Evolutionary conservation across 2,329 filamentous ascomycete species (phyloP).

Genomic region (Fusarium xyrophilum): DNA sequence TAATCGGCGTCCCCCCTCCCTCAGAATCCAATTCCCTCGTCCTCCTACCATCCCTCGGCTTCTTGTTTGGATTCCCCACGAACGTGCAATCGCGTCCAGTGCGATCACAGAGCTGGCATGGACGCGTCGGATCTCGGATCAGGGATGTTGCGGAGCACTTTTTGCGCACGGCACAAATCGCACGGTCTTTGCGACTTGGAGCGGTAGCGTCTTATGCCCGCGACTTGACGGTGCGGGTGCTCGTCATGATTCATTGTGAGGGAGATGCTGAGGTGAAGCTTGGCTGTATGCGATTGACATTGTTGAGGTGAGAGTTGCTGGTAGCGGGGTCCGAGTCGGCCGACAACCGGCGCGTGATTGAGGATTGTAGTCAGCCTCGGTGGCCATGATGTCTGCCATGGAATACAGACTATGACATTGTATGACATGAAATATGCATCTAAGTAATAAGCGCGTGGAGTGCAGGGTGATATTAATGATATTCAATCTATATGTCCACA

Average conservation of each 20-base stretch:
- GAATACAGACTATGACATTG: no score
- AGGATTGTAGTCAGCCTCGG: rapidly evolving
- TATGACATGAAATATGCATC: rapidly evolving
- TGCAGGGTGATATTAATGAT: rapidly evolving
- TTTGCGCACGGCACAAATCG: slow-evolving; percentile 19
- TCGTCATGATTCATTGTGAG: neutral
- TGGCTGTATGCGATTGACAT: neutral
- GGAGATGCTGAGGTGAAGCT: neutral
- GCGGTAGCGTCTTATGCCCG: neutral
- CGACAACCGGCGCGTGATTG: neutral
- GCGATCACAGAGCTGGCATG: slow-evolving; percentile 38
- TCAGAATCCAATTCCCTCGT: rapidly evolving
- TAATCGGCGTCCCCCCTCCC: neutral
- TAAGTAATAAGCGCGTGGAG: rapidly evolving
- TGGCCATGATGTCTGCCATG: neutral
- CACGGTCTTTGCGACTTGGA: slow-evolving; percentile 3
- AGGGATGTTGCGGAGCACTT: slow-evolving; percentile 40
- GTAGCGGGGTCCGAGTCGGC: neutral
- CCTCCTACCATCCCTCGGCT: neutral
- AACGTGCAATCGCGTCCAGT: slow-evolving; percentile 38
- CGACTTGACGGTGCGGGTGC: neutral
- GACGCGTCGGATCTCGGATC: slow-evolving; percentile 36
- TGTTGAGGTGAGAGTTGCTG: neutral
- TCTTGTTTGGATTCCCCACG: slow-evolving; percentile 31
- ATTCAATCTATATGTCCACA: rapidly evolving